These are phyloP conservation scores for Populus trichocarpa DNA, from an alignment of 441 rosid species.

Conservation along the genomic window DNA sequence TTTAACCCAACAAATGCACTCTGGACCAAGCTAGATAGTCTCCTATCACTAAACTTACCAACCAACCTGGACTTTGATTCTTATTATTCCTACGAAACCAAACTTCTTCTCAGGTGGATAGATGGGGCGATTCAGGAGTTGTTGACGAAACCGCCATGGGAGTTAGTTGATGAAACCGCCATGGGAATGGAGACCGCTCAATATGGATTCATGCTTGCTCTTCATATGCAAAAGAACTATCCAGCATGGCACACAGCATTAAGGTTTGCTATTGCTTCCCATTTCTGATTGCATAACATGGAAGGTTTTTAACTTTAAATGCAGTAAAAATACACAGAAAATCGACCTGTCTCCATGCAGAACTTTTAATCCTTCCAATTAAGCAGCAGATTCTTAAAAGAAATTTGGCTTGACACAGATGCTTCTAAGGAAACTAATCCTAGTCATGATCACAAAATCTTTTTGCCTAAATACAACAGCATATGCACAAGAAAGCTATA, in stretches of 20 bases:
- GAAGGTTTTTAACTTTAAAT: background rate
- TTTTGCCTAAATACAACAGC: background rate
- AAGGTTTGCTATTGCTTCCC: background rate
- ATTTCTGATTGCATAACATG: background rate
- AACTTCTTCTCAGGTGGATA: background rate
- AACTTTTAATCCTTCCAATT: background rate
- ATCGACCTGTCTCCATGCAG: background rate
- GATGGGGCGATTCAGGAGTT: background rate
- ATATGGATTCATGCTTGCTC: too few relatives aligned
- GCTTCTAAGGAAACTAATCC: background rate
- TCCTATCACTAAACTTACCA: background rate
- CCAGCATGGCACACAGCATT: background rate
- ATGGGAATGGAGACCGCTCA: background rate
- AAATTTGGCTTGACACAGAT: background rate
- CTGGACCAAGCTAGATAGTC: constrained; percentile 1
- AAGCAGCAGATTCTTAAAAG: background rate
- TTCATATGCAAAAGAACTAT: background rate
- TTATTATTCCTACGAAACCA: background rate
- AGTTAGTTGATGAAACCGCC: background rate
- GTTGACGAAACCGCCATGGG: background rate
- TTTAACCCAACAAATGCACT: background rate
- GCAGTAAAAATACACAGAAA: background rate
- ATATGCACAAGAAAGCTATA: background rate
- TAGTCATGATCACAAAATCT: background rate
- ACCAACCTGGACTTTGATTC: constrained; percentile 6